phyloP scores from a whole-genome alignment of 2,329 filamentous ascomycete species.

The Aureobasidium sp. region DNA sequence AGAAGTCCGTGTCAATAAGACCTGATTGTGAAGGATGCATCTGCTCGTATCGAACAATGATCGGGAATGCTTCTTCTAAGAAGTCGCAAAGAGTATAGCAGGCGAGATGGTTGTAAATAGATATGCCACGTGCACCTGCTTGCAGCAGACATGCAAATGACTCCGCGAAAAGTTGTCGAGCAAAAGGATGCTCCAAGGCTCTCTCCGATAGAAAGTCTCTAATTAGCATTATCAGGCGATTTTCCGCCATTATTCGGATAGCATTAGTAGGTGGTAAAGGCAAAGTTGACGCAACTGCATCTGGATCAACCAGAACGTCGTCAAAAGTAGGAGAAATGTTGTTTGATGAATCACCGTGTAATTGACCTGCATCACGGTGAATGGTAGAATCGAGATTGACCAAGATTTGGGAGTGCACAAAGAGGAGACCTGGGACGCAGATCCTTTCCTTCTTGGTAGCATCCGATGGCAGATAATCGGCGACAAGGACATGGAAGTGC shows the following conservation, averaged over 20 bases:
- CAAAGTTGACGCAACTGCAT: slow-evolving; percentile 57
- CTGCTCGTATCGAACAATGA: slow-evolving; percentile 55
- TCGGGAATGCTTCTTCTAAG: slow-evolving; percentile 68
- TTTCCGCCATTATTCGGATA: slow-evolving; percentile 77
- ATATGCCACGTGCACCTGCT: slow-evolving; percentile 64
- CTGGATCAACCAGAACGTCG: slow-evolving; percentile 55
- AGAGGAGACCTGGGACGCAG: slow-evolving; percentile 66
- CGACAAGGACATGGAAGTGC: slow-evolving; percentile 70
- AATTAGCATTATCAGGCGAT: slow-evolving; percentile 72
- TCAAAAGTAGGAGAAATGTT: slow-evolving; percentile 53
- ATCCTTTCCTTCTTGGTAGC: slow-evolving; percentile 48
- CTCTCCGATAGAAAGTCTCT: slow-evolving; percentile 67
- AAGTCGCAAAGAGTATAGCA: slow-evolving; percentile 91
- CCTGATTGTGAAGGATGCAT: slow-evolving; percentile 32
- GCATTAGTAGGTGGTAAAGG: slow-evolving; percentile 60
- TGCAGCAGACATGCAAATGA: slow-evolving; percentile 67
- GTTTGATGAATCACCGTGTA: slow-evolving; percentile 25
- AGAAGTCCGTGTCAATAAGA: slow-evolving; percentile 72
- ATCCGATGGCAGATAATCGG: slow-evolving; percentile 48
- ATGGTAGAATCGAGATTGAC: slow-evolving; percentile 74
- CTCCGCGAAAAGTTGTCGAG: slow-evolving; percentile 65
- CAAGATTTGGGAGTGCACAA: slow-evolving; percentile 76
- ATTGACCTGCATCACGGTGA: slow-evolving; percentile 54
- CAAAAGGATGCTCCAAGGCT: slow-evolving; percentile 43
- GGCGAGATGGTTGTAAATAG: slow-evolving; percentile 70